Conservation (phyloP, 768 basidiomycete species). For the Amylocystis lapponica region DNA sequence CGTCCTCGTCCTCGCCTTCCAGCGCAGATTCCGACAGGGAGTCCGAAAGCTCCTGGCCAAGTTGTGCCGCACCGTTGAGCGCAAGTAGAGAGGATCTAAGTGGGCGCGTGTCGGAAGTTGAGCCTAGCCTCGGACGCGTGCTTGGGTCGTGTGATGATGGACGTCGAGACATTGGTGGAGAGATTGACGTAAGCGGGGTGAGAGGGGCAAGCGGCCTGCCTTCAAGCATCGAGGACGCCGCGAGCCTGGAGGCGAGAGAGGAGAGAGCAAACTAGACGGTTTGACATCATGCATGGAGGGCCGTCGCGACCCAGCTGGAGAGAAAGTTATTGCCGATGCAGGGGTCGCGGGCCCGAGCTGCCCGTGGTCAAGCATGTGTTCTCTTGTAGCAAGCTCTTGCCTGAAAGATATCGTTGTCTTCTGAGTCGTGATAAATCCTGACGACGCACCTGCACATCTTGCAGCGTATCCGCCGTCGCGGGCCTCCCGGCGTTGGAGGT, state of each 20-base stretch:
- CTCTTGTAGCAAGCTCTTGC: constrained; percentile 81
- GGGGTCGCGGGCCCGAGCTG: constrained; percentile 69
- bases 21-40: constrained; percentile 47
- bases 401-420: constrained; percentile 28
- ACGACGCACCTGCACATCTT: constrained; percentile 76
- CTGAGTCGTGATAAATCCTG: background rate
- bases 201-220: constrained; percentile 5
- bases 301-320: constrained; percentile 42
- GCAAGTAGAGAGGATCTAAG: constrained; percentile 10
- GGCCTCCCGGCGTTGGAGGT: constrained; percentile 54
- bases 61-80: constrained; percentile 17
- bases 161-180: constrained; percentile 1
- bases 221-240: constrained; percentile 16
- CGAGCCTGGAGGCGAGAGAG: constrained; percentile 5
- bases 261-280: constrained; percentile 1
- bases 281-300: constrained; percentile 22
- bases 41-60: constrained; percentile 33
- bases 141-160: constrained; percentile 7
- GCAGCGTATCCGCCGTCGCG: constrained; percentile 72
- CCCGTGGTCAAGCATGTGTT: constrained; percentile 91
- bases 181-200: background rate
- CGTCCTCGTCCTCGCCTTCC: constrained; percentile 36
- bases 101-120: constrained; percentile 10
- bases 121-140: constrained; percentile 9
- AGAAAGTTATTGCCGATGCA: constrained; percentile 29